A percentile compares a stretch with the other conserved stretches of the same genome.
Conservation (phyloP, 768 basidiomycete species). For the Suillus fuscotomentosus region DNA sequence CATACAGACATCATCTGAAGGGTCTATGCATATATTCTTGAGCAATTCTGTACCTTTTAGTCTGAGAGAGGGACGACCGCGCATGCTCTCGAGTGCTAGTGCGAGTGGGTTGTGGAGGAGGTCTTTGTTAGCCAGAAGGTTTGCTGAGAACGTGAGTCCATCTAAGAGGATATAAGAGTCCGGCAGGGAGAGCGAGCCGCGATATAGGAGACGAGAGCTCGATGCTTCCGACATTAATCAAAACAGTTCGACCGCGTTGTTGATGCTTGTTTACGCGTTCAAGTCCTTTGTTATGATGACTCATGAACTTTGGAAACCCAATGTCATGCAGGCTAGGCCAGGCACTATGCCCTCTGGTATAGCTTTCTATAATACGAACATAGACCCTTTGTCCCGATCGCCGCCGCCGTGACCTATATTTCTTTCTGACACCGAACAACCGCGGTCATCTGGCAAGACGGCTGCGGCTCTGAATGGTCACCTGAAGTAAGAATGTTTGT, state of each 20-base stretch:
- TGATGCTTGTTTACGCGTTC: not conserved
- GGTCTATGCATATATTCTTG: constrained; percentile 59
- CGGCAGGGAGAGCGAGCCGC: constrained; percentile 57
- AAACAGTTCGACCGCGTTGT: not conserved
- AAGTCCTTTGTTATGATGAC: not conserved
- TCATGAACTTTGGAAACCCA: not conserved
- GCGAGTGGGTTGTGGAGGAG: constrained; percentile 37
- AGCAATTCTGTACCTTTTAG: constrained; percentile 55
- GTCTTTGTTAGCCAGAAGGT: constrained; percentile 34
- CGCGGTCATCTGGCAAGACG: not conserved
- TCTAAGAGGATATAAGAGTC: constrained; percentile 73
- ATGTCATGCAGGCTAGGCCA: not conserved
- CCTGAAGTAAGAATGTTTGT: not conserved
- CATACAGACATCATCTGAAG: constrained; percentile 49
- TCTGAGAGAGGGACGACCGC: constrained; percentile 62
- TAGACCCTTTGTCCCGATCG: not conserved
- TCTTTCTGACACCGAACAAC: not conserved
- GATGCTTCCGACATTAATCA: not conserved
- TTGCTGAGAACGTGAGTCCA: constrained; percentile 66
- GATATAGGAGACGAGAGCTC: not conserved
- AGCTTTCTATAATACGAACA: not conserved
- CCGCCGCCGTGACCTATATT: not conserved
- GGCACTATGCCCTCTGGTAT: not conserved
- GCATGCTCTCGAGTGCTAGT: constrained; percentile 50
- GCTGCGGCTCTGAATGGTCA: not conserved